phyloP scores from a whole-genome alignment of 2,329 filamentous ascomycete species.

The Teratosphaeriaceae sp. region DNA sequence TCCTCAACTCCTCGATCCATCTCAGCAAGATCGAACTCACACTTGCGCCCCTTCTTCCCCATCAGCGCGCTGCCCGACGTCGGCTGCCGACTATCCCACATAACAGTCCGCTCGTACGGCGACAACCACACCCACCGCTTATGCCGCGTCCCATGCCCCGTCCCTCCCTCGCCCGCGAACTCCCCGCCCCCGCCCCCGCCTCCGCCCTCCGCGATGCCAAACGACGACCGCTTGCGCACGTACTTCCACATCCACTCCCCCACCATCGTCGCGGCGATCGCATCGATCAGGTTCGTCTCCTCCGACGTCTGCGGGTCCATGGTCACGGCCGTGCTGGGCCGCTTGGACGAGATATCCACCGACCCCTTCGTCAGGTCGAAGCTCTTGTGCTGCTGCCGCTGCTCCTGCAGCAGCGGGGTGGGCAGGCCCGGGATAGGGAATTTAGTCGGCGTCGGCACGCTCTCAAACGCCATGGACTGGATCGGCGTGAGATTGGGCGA shows the following conservation, averaged over 20 bases:
- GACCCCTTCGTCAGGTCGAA: constrained; percentile 19
- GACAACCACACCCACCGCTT: constrained; percentile 99
- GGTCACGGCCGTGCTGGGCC: constrained; percentile 5
- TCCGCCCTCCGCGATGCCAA: constrained; percentile 70
- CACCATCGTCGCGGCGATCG: constrained; percentile 97
- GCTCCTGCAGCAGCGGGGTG: constrained; percentile 20
- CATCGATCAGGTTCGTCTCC: constrained; percentile 72
- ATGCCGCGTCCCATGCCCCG: constrained; percentile 63
- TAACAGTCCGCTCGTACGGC: constrained; percentile 89
- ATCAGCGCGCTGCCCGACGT: constrained; percentile 78
- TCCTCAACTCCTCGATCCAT: neutral
- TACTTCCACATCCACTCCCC: constrained; percentile 97
- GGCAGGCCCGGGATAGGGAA: constrained; percentile 30
- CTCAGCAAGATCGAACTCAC: constrained; percentile 52
- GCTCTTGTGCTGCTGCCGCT: constrained; percentile 14
- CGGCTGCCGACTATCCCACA: constrained; percentile 98
- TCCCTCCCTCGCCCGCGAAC: too few relatives aligned
- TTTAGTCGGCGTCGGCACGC: constrained; percentile 22
- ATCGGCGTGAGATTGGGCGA: constrained; percentile 30
- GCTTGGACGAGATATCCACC: constrained; percentile 10
- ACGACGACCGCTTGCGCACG: constrained; percentile 79
- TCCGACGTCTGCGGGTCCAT: constrained; percentile 13
- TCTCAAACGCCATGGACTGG: constrained; percentile 30
- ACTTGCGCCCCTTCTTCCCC: constrained; percentile 89
- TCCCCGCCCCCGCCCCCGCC: too few relatives aligned